Percentiles rank a stretch among this genome's conserved stretches.
These are phyloP conservation scores for Leccinum truebloodii DNA, from an alignment of 768 basidiomycete genomes.

Conservation along the genomic window DNA sequence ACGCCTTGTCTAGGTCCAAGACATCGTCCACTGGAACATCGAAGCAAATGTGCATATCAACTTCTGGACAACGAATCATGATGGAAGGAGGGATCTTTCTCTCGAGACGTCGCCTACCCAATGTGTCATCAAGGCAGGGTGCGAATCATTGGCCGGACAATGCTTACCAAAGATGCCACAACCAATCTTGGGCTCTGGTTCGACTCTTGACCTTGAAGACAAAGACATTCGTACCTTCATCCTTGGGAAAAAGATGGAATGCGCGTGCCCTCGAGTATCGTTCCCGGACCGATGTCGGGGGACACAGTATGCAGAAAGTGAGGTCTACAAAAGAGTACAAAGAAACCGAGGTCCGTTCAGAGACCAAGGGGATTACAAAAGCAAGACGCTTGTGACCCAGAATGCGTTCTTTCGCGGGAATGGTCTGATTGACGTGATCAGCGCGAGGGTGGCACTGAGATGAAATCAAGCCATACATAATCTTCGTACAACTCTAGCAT, in stretches of 20 bases:
- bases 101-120: slow-evolving; percentile 65
- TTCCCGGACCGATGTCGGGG: slow-evolving; percentile 47
- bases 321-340: slow-evolving; percentile 87
- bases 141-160: neutral
- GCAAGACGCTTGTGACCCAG: slow-evolving; percentile 75
- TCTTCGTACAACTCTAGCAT: slow-evolving; percentile 83
- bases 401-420: slow-evolving; percentile 69
- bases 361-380: slow-evolving; percentile 72
- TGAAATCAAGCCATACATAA: slow-evolving; percentile 56
- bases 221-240: slow-evolving; percentile 83
- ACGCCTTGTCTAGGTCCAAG: slow-evolving; percentile 40
- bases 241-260: slow-evolving; percentile 50
- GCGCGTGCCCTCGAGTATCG: slow-evolving; percentile 44
- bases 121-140: slow-evolving; percentile 2
- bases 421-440: slow-evolving; percentile 39
- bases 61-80: slow-evolving; percentile 67
- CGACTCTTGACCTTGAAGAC: slow-evolving; percentile 81
- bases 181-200: slow-evolving; percentile 83
- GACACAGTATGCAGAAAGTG: slow-evolving; percentile 75
- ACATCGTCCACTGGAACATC: slow-evolving; percentile 57
- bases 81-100: slow-evolving; percentile 68
- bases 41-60: slow-evolving; percentile 69
- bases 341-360: slow-evolving; percentile 66
- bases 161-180: slow-evolving; percentile 79
- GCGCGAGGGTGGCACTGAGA: neutral